These are phyloP conservation scores for Pseudonitzschia delicatissima DNA, from an alignment of 108 stramenopile genomes.

Conservation along the genomic window DNA sequence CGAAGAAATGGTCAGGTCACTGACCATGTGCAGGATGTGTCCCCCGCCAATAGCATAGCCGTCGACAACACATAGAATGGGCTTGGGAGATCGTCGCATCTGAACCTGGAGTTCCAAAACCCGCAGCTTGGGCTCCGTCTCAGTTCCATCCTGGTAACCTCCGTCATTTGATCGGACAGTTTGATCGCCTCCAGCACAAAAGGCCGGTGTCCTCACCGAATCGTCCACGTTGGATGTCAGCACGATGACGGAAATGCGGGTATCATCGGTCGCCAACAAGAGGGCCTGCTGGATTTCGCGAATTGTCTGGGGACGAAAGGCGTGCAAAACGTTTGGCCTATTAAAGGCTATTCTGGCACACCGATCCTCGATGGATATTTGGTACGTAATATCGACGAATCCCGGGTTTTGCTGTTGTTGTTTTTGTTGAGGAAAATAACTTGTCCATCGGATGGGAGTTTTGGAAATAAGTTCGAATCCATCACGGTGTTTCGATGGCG, in stretches of 20 bases:
- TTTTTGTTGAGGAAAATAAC: conserved; percentile 20
- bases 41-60: conserved; percentile 96
- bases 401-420: not conserved
- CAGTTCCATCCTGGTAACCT: conserved; percentile 88
- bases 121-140: conserved; percentile 70
- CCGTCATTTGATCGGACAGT: conserved; percentile 74
- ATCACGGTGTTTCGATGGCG: conserved; percentile 71
- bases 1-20: conserved; percentile 81
- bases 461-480: conserved; percentile 73
- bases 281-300: conserved; percentile 83
- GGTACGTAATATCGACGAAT: conserved; percentile 78
- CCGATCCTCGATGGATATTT: conserved; percentile 59
- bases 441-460: conserved; percentile 60
- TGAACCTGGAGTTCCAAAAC: conserved; percentile 88
- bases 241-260: conserved; percentile 73
- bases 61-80: conserved; percentile 88
- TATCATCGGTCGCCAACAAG: conserved; percentile 83
- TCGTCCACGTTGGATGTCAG: conserved; percentile 44
- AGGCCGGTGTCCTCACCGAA: conserved; percentile 71
- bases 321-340: conserved; percentile 83
- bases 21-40: conserved; percentile 94
- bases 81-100: conserved; percentile 95
- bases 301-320: conserved; percentile 93
- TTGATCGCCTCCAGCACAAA: conserved; percentile 96
- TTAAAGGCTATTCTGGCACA: conserved; percentile 85